Evolutionary conservation across 768 basidiomycete genomes (phyloP).

Genomic region (Collybia nuda): DNA sequence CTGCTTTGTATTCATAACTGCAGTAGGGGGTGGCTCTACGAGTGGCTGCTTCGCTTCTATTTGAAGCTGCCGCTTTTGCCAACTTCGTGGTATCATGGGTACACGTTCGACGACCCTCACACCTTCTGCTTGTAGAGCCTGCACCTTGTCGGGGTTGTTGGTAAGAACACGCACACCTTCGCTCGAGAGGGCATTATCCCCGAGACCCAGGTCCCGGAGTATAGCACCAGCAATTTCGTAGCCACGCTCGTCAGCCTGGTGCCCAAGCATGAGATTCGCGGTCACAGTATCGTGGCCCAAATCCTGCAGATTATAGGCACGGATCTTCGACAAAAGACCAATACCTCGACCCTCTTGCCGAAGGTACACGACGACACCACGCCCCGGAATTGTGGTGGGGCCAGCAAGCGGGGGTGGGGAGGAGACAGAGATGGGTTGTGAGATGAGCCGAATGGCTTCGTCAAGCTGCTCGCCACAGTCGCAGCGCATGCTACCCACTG

Average conservation of each 20-base stretch:
- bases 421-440: constrained; percentile 59
- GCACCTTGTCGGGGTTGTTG: constrained; percentile 97
- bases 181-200: constrained; percentile 35
- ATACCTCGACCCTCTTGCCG: constrained; percentile 98
- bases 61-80: constrained; percentile 51
- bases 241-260: constrained; percentile 89
- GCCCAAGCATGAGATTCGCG: constrained; percentile 93
- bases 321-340: constrained; percentile 91
- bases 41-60: constrained; percentile 16
- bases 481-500: constrained; percentile 96
- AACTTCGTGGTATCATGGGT: constrained; percentile 92
- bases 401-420: constrained; percentile 25
- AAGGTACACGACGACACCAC: constrained; percentile 92
- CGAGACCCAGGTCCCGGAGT: constrained; percentile 81
- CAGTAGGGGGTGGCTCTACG: constrained; percentile 11
- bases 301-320: constrained; percentile 97
- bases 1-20: constrained; percentile 18
- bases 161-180: constrained; percentile 80
- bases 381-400: constrained; percentile 63
- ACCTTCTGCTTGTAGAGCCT: constrained; percentile 82
- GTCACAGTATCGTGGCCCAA: constrained; percentile 98
- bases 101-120: constrained; percentile 81
- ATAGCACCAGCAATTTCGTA: constrained; percentile 94
- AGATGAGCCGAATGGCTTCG: constrained; percentile 91
- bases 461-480: constrained; percentile 99